Evolutionary conservation across 225 moss, liverwort and hornwort species (phyloP).

Genomic region (Physcomitrium patens): DNA sequence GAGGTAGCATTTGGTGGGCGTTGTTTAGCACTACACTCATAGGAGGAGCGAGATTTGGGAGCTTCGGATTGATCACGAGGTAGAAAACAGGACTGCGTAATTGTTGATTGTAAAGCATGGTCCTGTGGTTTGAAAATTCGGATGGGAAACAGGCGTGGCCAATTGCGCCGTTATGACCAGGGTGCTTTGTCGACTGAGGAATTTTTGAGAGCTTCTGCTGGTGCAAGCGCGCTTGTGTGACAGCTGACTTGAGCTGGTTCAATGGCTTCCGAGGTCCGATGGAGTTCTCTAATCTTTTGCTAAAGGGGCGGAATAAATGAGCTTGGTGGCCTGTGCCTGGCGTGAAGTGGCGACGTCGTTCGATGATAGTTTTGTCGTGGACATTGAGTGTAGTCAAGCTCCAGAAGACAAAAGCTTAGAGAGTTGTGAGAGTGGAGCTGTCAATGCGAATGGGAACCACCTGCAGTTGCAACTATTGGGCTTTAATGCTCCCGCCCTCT

Average conservation of each 20-base stretch:
- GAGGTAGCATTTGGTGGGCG: too few relatives aligned
- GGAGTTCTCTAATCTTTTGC: neutral
- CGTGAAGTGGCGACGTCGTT: slow-evolving; percentile 10
- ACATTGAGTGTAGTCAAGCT: slow-evolving; percentile 3
- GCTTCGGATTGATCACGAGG: too few relatives aligned
- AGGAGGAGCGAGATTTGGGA: too few relatives aligned
- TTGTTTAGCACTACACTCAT: too few relatives aligned
- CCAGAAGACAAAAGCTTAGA: neutral
- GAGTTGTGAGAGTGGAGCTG: neutral
- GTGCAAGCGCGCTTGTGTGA: neutral
- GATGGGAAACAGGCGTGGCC: too few relatives aligned
- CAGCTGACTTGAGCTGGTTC: too few relatives aligned
- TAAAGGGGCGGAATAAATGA: slow-evolving; percentile 16
- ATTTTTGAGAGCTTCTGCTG: neutral
- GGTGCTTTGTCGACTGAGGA: slow-evolving; percentile 7
- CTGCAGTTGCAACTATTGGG: neutral
- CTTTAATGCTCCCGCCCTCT: slow-evolving; percentile 28
- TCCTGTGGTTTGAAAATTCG: too few relatives aligned
- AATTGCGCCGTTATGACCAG: neutral
- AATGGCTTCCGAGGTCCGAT: slow-evolving; percentile 3
- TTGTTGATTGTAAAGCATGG: too few relatives aligned
- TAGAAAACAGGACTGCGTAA: too few relatives aligned
- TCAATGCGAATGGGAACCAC: slow-evolving; percentile 19
- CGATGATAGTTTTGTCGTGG: neutral
- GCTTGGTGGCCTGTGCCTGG: neutral